A percentile compares a stretch with the other conserved stretches of the same genome.
Evolutionary conservation across 306 rosid species (phyloP).

Genomic region (Luffa aegyptiaca): DNA sequence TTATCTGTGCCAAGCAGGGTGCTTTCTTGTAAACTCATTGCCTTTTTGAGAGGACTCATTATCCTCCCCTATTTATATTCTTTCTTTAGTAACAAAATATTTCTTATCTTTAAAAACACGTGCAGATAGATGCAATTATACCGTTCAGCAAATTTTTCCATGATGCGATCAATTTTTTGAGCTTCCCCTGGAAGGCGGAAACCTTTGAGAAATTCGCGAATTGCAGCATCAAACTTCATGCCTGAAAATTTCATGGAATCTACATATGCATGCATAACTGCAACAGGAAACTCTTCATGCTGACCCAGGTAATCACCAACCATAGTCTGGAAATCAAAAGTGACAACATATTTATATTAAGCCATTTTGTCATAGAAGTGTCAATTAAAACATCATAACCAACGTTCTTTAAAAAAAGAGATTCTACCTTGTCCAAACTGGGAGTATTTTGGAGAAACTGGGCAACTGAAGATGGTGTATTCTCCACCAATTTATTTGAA

Average conservation of each 20-base stretch:
- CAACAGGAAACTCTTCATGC: conserved; percentile 96
- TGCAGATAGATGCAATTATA: conserved; percentile 13
- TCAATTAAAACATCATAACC: conserved; percentile 13
- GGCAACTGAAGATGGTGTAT: conserved; percentile 77
- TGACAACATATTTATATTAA: conserved; percentile 4
- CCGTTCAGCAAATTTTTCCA: conserved; percentile 99
- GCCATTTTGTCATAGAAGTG: background rate
- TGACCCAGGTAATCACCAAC: conserved; percentile 97
- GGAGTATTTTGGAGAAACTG: conserved; percentile 80
- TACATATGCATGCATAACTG: conserved; percentile 97
- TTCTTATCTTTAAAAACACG: background rate
- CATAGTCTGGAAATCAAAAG: conserved; percentile 59
- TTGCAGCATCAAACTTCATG: conserved; percentile 86
- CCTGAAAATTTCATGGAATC: conserved; percentile 85
- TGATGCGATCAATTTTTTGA: conserved; percentile 97
- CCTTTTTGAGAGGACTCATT: background rate
- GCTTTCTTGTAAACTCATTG: background rate
- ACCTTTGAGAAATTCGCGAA: conserved; percentile 97
- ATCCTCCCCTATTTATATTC: background rate
- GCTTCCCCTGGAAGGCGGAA: conserved; percentile 99
- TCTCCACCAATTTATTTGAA: conserved; percentile 83
- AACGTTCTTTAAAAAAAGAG: conserved; percentile 14
- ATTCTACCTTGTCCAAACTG: conserved; percentile 75
- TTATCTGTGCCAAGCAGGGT: background rate
- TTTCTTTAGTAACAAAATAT: background rate